phyloP scores from a whole-genome alignment of 2,329 filamentous ascomycete species.

The Penicillium hordei region DNA sequence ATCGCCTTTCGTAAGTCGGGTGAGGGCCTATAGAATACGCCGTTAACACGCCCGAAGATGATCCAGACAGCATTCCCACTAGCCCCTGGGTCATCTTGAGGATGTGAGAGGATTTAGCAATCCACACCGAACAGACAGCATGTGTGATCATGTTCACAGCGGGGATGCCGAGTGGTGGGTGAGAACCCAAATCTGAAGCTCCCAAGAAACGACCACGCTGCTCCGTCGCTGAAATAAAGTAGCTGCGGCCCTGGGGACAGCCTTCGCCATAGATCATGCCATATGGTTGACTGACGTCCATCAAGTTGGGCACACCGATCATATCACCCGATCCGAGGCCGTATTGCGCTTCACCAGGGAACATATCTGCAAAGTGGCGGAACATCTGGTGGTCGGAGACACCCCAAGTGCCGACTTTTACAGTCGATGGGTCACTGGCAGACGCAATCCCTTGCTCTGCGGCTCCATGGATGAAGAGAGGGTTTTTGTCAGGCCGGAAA shows the following conservation, averaged over 20 bases:
- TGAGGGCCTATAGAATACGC: conserved; percentile 72
- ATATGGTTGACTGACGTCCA: conserved; percentile 85
- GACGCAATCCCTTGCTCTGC: conserved; percentile 76
- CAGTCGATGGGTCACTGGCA: conserved; percentile 71
- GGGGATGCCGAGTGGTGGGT: conserved; percentile 72
- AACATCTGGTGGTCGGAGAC: conserved; percentile 72
- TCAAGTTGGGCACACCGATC: conserved; percentile 76
- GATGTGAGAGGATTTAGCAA: conserved; percentile 76
- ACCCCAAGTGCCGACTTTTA: conserved; percentile 81
- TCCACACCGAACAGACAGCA: conserved; percentile 78
- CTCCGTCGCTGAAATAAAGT: conserved; percentile 73
- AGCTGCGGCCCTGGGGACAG: conserved; percentile 76
- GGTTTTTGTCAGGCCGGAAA: conserved; percentile 71
- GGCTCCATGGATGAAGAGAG: conserved; percentile 79
- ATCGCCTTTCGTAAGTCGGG: conserved; percentile 60
- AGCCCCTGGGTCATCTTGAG: conserved; percentile 72
- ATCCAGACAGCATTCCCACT: conserved; percentile 79
- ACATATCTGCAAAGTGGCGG: conserved; percentile 74
- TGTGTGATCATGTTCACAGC: conserved; percentile 69
- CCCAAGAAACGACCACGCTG: conserved; percentile 73
- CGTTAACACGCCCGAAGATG: conserved; percentile 77
- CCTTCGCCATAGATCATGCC: conserved; percentile 85
- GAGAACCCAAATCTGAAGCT: conserved; percentile 59
- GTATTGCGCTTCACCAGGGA: conserved; percentile 70
- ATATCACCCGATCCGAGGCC: conserved; percentile 74